These are phyloP conservation scores for Nannizziopsis barbatae DNA, from an alignment of 2,329 filamentous ascomycete genomes.

Conservation along the genomic window DNA sequence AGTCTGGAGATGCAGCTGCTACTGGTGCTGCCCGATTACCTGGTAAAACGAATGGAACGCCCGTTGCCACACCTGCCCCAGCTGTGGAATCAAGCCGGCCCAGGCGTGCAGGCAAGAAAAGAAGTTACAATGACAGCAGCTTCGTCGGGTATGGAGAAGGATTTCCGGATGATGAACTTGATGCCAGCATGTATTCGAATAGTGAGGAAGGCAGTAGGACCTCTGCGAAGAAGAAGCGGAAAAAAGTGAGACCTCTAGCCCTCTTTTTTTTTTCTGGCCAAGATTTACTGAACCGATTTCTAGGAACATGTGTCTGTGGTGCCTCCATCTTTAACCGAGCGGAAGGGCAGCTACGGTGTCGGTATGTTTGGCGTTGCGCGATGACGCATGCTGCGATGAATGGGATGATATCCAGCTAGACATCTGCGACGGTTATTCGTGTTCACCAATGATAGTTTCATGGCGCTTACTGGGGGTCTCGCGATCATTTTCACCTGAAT, in stretches of 20 bases:
- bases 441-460: constrained; percentile 6
- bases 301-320: constrained; percentile 35
- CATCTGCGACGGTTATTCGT: background rate
- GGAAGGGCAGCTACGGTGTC: constrained; percentile 34
- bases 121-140: constrained; percentile 41
- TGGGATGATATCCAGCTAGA: constrained; percentile 4
- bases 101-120: constrained; percentile 39
- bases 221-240: constrained; percentile 37
- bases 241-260: constrained; percentile 40
- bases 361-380: constrained; percentile 38
- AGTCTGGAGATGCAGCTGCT: constrained; percentile 17
- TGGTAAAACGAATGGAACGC: constrained; percentile 22
- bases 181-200: constrained; percentile 35
- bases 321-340: constrained; percentile 30
- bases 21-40: constrained; percentile 18
- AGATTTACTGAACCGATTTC: constrained; percentile 5
- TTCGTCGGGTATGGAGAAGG: constrained; percentile 43
- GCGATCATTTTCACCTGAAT: background rate
- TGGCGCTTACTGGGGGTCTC: background rate
- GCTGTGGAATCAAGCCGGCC: constrained; percentile 28
- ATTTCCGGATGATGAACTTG: constrained; percentile 40
- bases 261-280: constrained; percentile 10
- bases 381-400: constrained; percentile 21
- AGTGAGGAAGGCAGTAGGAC: constrained; percentile 29
- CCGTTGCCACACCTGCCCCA: constrained; percentile 10